phyloP scores from a whole-genome alignment of 2,329 filamentous ascomycete species.

The Mariannaea elegans region DNA sequence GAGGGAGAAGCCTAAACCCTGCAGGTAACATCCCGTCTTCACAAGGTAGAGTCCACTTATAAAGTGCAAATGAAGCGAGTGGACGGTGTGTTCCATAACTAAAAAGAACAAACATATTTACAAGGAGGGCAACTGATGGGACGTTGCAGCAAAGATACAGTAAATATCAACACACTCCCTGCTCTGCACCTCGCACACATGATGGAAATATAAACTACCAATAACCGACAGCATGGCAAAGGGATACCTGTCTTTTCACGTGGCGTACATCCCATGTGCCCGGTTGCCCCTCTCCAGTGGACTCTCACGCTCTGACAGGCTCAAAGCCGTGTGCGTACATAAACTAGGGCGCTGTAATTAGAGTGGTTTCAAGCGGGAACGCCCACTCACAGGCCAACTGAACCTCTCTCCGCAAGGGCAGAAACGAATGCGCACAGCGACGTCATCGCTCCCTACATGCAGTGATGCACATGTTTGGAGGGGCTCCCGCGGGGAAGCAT shows the following conservation, averaged over 20 bases:
- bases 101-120: too few relatives aligned
- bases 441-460: constrained; percentile 5
- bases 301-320: too few relatives aligned
- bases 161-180: background rate
- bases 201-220: too few relatives aligned
- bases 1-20: constrained; percentile 6
- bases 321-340: too few relatives aligned
- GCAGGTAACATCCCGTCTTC: constrained; percentile 9
- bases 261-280: background rate
- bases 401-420: constrained; percentile 1
- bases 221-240: too few relatives aligned
- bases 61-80: background rate
- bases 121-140: too few relatives aligned
- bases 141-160: too few relatives aligned
- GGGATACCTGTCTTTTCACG: background rate
- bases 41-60: background rate
- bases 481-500: background rate
- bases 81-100: too few relatives aligned
- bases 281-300: background rate
- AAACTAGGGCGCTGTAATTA: background rate
- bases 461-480: background rate
- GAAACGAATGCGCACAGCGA: constrained; percentile 17
- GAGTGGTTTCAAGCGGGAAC: background rate
- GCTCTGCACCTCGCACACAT: background rate
- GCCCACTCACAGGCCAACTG: constrained; percentile 4